Conservation (phyloP, 345 rosid genomes). For the Gossypium ekmanianum region DNA sequence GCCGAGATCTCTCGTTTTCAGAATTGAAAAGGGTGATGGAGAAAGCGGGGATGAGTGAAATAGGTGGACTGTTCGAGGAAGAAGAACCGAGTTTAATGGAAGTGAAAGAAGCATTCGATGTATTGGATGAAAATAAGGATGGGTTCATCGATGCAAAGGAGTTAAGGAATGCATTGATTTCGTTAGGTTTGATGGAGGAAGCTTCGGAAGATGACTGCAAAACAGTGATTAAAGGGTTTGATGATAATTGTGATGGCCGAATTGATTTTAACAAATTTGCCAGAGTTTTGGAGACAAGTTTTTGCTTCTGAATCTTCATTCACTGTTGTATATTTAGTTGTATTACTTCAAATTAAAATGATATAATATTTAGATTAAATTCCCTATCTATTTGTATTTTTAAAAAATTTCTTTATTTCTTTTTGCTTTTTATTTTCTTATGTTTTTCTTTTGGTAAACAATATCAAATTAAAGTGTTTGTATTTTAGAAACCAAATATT, state of each 20-base stretch:
- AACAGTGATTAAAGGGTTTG: slow-evolving; percentile 49
- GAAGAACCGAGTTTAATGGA: slow-evolving; percentile 39
- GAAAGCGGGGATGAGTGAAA: slow-evolving; percentile 19
- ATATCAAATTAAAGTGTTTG: too few relatives aligned
- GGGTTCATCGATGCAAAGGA: slow-evolving; percentile 64
- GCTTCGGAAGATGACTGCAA: slow-evolving; percentile 50
- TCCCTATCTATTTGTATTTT: too few relatives aligned
- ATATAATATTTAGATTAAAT: too few relatives aligned
- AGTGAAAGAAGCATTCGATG: slow-evolving; percentile 43
- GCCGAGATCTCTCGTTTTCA: slow-evolving; percentile 17
- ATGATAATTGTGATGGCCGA: slow-evolving; percentile 47
- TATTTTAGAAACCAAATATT: too few relatives aligned
- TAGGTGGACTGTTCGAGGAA: slow-evolving; percentile 37
- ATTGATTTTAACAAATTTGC: slow-evolving; percentile 53
- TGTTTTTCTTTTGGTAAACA: too few relatives aligned
- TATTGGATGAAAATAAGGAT: slow-evolving; percentile 59
- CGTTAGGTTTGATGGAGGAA: slow-evolving; percentile 34
- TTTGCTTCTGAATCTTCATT: slow-evolving; percentile 16
- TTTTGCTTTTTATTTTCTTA: too few relatives aligned
- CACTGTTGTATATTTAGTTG: background rate
- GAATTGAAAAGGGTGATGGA: slow-evolving; percentile 36
- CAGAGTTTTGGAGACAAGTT: slow-evolving; percentile 41
- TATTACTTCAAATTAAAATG: background rate
- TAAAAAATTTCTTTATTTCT: too few relatives aligned
- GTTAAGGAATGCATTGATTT: slow-evolving; percentile 34